Conservation (phyloP, 345 rosid species). For the Turnera subulata region DNA sequence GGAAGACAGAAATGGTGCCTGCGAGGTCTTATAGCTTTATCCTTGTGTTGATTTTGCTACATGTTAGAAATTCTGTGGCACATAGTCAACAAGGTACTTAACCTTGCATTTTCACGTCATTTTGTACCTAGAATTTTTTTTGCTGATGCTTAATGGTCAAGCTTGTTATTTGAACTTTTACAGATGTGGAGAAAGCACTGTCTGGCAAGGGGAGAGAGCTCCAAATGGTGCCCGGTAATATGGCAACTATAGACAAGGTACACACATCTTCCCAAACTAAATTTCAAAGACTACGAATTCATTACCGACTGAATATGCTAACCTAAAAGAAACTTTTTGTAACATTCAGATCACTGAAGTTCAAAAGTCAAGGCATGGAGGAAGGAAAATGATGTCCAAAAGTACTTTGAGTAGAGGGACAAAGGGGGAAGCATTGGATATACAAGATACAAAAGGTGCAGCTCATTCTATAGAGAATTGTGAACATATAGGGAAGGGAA, state of each 20-base stretch:
- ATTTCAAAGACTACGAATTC: background rate
- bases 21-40: slow-evolving; percentile 21
- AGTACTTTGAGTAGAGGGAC: slow-evolving; percentile 10
- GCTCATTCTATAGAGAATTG: slow-evolving; percentile 18
- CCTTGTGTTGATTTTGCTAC: slow-evolving; percentile 29
- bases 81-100: slow-evolving; percentile 23
- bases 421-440: slow-evolving; percentile 10
- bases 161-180: slow-evolving; percentile 1
- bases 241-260: background rate
- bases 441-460: slow-evolving; percentile 20
- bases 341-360: slow-evolving; percentile 9
- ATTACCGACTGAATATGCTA: background rate
- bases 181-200: slow-evolving; percentile 11
- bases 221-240: background rate
- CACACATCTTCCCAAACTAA: background rate
- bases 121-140: background rate
- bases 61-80: slow-evolving; percentile 14
- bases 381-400: slow-evolving; percentile 23
- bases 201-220: slow-evolving; percentile 1
- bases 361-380: slow-evolving; percentile 11
- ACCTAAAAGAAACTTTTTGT: no score
- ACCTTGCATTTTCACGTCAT: background rate
- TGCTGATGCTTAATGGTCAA: background rate
- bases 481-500: slow-evolving; percentile 13
- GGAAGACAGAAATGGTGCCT: slow-evolving; percentile 24